Percentiles rank a stretch among this genome's conserved stretches.
These are phyloP conservation scores for Rasamsonia emersonii DNA, from an alignment of 2,329 filamentous ascomycete genomes.

Conservation along the genomic window DNA sequence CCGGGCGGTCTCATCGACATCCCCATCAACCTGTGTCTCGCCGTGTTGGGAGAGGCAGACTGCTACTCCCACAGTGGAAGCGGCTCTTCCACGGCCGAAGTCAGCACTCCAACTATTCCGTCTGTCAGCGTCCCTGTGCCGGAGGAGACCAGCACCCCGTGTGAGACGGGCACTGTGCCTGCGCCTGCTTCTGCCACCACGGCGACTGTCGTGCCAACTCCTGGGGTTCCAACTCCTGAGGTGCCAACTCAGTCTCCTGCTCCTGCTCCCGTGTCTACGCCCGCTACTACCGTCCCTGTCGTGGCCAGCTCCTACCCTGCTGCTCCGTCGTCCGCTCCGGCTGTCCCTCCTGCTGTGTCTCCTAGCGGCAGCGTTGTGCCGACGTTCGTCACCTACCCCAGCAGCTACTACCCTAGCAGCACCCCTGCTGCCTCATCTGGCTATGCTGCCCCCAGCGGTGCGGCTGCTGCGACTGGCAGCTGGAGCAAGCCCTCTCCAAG, in stretches of 20 bases:
- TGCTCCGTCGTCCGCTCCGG: conserved; percentile 5
- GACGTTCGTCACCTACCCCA: no score
- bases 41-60: conserved; percentile 18
- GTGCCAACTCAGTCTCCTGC: conserved; percentile 1
- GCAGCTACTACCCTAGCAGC: no score
- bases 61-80: conserved; percentile 11
- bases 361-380: no score
- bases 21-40: conserved; percentile 19
- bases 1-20: conserved; percentile 17
- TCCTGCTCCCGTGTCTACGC: conserved; percentile 3
- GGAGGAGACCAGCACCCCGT: no score
- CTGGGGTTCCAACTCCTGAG: neutral
- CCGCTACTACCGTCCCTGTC: conserved; percentile 4
- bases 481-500: conserved; percentile 2
- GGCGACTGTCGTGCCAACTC: conserved; percentile 1
- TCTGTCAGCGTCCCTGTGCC: no score
- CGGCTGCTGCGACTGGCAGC: conserved; percentile 3
- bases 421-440: no score
- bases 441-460: no score
- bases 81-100: neutral
- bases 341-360: conserved; percentile 4
- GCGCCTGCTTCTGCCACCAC: conserved; percentile 3
- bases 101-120: no score
- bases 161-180: conserved; percentile 5
- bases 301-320: conserved; percentile 8